These are phyloP conservation scores for Solanum hybrid DNA, from an alignment of 305 asterid genomes.

Conservation along the genomic window DNA sequence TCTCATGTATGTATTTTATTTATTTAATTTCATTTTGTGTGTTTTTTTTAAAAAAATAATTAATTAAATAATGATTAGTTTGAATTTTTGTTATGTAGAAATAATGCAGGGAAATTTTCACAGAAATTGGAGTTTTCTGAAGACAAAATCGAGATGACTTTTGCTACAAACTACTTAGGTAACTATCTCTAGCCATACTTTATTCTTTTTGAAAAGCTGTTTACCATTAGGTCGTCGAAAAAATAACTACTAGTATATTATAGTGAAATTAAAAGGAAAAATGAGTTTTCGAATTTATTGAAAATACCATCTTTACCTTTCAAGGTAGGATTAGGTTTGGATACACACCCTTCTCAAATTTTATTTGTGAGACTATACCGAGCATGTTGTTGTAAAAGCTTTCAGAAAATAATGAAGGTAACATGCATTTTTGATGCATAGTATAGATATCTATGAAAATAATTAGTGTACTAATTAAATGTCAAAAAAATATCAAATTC, in stretches of 20 bases:
- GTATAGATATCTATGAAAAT: neutral
- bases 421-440: neutral
- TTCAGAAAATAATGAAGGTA: neutral
- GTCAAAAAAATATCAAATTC: neutral
- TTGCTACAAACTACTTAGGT: slow-evolving; percentile 96
- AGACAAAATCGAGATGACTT: slow-evolving; percentile 91
- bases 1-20: slow-evolving; percentile 51
- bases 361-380: no score
- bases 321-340: neutral
- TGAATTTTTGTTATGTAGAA: slow-evolving; percentile 40
- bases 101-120: slow-evolving; percentile 93
- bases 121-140: slow-evolving; percentile 83
- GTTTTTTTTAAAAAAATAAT: no score
- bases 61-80: neutral
- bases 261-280: neutral
- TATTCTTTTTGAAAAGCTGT: neutral
- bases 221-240: neutral
- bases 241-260: neutral
- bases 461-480: neutral
- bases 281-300: neutral
- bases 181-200: neutral
- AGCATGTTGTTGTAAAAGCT: neutral
- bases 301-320: neutral
- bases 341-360: neutral
- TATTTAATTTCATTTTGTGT: neutral